A percentile compares a stretch with the other conserved stretches of the same genome.
These are phyloP conservation scores for Tetrapisispora pingtungensis DNA, from an alignment of 805 yeast genomes.

Conservation along the genomic window DNA sequence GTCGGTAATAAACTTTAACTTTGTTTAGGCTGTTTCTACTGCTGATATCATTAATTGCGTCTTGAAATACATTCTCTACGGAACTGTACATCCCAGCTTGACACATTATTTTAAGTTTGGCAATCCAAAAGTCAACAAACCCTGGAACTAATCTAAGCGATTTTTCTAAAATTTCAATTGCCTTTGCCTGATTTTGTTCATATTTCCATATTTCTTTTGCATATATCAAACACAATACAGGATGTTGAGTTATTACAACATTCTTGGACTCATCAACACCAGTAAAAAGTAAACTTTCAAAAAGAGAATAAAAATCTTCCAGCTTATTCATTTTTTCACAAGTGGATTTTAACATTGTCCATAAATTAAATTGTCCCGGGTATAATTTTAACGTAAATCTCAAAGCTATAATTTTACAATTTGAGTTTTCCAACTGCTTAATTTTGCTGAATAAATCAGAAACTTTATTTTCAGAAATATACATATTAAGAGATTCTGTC, in stretches of 20 bases:
- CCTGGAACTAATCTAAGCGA: conserved; percentile 38
- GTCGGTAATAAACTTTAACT: conserved; percentile 53
- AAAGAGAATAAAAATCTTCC: conserved; percentile 33
- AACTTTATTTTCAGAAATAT: conserved; percentile 17
- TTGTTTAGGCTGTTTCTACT: conserved; percentile 13
- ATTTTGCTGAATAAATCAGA: conserved; percentile 15
- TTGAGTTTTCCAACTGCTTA: conserved; percentile 9
- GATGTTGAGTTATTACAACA: conserved; percentile 37
- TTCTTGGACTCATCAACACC: not conserved
- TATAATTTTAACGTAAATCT: conserved; percentile 32
- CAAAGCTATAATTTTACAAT: conserved; percentile 35
- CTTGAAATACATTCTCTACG: conserved; percentile 26
- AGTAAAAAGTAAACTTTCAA: conserved; percentile 41
- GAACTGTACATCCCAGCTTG: conserved; percentile 30
- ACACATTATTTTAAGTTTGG: conserved; percentile 56
- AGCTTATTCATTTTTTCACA: conserved; percentile 25
- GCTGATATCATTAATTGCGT: conserved; percentile 26
- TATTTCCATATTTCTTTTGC: conserved; percentile 59
- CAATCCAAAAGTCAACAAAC: conserved; percentile 55
- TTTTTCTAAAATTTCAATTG: conserved; percentile 42
- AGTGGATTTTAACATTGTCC: conserved; percentile 38
- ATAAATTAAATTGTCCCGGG: conserved; percentile 39
- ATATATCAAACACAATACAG: conserved; percentile 52
- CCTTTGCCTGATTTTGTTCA: conserved; percentile 38
- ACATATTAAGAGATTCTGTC: conserved; percentile 30